A percentile compares a stretch with the other conserved stretches of the same genome.
These are phyloP conservation scores for Diaporthe eres DNA, from an alignment of 2,329 filamentous ascomycete genomes.

Conservation along the genomic window DNA sequence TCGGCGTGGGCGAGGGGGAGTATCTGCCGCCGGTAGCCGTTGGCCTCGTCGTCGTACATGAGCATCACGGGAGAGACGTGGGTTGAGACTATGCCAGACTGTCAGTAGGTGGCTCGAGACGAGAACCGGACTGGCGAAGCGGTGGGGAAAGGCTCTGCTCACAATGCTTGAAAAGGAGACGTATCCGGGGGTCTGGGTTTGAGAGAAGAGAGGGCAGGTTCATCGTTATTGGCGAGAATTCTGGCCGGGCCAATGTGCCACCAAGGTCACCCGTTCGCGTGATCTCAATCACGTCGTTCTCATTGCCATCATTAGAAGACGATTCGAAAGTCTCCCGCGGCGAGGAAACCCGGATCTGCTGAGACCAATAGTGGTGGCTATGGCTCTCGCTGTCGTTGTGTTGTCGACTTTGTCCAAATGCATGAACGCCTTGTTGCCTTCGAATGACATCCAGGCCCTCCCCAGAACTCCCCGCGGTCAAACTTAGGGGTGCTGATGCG, in stretches of 20 bases:
- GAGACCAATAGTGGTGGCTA: background rate
- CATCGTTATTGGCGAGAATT: background rate
- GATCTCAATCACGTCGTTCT: slow-evolving; percentile 11
- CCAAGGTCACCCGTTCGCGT: slow-evolving; percentile 6
- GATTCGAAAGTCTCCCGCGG: background rate
- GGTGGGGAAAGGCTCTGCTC: background rate
- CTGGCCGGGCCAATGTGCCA: background rate
- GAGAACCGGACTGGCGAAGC: background rate
- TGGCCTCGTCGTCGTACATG: slow-evolving; percentile 40
- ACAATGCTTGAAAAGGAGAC: slow-evolving; percentile 40
- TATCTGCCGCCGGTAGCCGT: slow-evolving; percentile 40
- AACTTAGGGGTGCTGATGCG: background rate
- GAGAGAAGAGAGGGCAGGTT: slow-evolving; percentile 33
- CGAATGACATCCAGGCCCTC: background rate
- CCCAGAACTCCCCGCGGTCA: background rate
- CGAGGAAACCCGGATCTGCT: background rate
- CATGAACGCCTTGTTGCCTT: background rate
- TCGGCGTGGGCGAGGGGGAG: slow-evolving; percentile 36
- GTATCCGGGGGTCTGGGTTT: slow-evolving; percentile 24
- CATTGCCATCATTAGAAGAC: background rate
- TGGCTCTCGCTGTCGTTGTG: background rate
- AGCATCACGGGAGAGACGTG: slow-evolving; percentile 41
- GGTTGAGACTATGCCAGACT: background rate
- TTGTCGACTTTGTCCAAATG: background rate
- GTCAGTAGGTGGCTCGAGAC: background rate